phyloP scores from a whole-genome alignment of 2,329 filamentous ascomycete species.

The Leptographium wingfieldii region DNA sequence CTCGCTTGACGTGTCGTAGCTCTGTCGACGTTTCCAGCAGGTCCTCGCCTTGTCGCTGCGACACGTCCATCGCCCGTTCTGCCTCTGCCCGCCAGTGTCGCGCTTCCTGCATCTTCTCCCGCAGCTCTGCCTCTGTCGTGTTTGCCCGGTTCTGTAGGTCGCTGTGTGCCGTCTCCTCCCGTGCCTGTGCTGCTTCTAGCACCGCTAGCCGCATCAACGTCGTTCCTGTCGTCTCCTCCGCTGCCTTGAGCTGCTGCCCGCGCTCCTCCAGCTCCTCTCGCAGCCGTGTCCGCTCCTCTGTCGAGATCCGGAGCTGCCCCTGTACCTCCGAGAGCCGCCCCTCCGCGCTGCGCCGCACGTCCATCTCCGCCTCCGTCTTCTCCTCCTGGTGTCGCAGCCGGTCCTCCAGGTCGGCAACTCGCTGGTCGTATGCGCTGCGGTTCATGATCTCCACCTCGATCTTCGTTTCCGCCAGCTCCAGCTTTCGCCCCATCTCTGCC shows the following conservation, averaged over 20 bases:
- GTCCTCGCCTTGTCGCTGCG: slow-evolving; percentile 36
- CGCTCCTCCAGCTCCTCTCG: slow-evolving; percentile 55
- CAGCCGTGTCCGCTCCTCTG: slow-evolving; percentile 61
- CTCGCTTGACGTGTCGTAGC: slow-evolving; percentile 63
- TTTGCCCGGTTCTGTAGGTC: slow-evolving; percentile 45
- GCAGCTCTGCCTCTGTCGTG: slow-evolving; percentile 40
- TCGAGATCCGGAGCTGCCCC: slow-evolving; percentile 51
- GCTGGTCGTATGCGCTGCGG: slow-evolving; percentile 43
- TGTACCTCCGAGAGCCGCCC: slow-evolving; percentile 63
- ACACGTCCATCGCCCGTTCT: slow-evolving; percentile 42
- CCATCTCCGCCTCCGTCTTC: slow-evolving; percentile 51
- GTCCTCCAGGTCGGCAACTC: slow-evolving; percentile 57
- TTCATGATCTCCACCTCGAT: slow-evolving; percentile 50
- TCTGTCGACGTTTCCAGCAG: slow-evolving; percentile 36
- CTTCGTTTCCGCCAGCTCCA: slow-evolving; percentile 44
- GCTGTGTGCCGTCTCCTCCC: slow-evolving; percentile 37
- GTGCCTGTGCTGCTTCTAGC: slow-evolving; percentile 54
- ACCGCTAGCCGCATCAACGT: slow-evolving; percentile 49
- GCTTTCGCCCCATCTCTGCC: slow-evolving; percentile 39
- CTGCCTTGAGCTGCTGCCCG: slow-evolving; percentile 49
- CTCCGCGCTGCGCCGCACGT: slow-evolving; percentile 52
- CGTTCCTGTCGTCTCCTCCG: slow-evolving; percentile 44
- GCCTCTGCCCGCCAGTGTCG: slow-evolving; percentile 50
- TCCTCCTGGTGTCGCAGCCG: slow-evolving; percentile 52
- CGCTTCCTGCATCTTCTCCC: slow-evolving; percentile 41